These are phyloP conservation scores for Hericium rajendrae DNA, from an alignment of 768 basidiomycete species.

Conservation along the genomic window DNA sequence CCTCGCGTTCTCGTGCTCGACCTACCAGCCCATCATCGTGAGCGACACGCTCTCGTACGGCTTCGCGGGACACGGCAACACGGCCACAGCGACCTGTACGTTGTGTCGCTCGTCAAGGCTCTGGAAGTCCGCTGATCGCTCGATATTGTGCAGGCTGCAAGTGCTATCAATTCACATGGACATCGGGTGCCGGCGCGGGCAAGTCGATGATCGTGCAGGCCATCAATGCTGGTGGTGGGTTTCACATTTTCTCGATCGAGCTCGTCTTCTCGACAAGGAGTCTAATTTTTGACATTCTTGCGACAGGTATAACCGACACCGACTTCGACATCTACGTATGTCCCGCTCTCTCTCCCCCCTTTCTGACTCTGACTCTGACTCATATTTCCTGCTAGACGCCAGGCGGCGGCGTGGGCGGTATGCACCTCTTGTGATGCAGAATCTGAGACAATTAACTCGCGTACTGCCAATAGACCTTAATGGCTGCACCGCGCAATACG, in stretches of 20 bases:
- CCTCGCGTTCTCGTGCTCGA: constrained; percentile 12
- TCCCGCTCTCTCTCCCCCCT: not conserved
- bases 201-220: constrained; percentile 19
- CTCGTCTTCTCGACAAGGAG: not conserved
- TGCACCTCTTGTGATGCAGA: not conserved
- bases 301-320: not conserved
- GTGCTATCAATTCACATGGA: constrained; percentile 20
- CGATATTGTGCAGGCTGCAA: constrained; percentile 11
- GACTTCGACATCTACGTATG: not conserved
- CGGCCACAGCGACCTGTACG: constrained; percentile 10
- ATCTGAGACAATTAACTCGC: not conserved
- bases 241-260: not conserved
- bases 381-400: not conserved
- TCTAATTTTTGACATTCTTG: not conserved
- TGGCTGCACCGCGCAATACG: constrained; percentile 12
- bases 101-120: not conserved
- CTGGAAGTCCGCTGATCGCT: not conserved
- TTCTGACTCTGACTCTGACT: not conserved
- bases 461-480: not conserved
- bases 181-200: constrained; percentile 16
- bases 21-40: constrained; percentile 14
- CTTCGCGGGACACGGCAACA: constrained; percentile 13
- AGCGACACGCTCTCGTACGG: constrained; percentile 13
- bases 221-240: constrained; percentile 17
- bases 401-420: not conserved